Evolutionary conservation across 345 rosid genomes (phyloP), one percentile per base, ranked within the genome.

Genomic region (Dipteronia dyeriana): DNA sequence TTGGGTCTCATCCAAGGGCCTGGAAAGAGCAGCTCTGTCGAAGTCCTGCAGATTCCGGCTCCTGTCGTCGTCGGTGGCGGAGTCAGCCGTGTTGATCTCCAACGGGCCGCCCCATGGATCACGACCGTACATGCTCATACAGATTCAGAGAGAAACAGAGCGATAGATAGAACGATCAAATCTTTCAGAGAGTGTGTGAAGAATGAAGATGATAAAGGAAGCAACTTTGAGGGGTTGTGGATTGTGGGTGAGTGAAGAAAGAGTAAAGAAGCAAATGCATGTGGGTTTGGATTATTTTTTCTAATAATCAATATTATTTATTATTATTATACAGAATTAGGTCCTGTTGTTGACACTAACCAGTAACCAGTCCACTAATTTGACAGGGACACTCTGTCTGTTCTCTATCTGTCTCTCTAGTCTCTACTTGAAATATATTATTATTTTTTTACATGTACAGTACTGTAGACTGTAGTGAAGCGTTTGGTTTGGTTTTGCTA

Each of bases 71-170:
- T 94, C 98, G 51, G 99, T 94, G 75, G 99, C 99, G 0, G 99
- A 96, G 81, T 96, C 99, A 16, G 94, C 89, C 1, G 95, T 68
- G 87, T 93, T 90, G 61, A 96, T 96, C 90, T 96, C 99, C 76
- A 96, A 85, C 0, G 99, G 95, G 4, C 98, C 99, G 0, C 99
- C 97, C 99, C 99, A 96, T 5, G 97, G 98, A 86, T 96, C 99
- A 73, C 99, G 70, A 2, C 98, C 99, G 84, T 92, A 96, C 99
- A 96, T 96, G 47, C 85, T 90, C 9, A 10, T 22, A 39, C 61
- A 16, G 34, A 47, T 51, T 51, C 22, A 23, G 29, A 20, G 63
- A 59, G 14, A 61, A 4, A 63, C 14, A 45, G 49, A 10, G 9
- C 9, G 1, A 1, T 43, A 10, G 49, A 43, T 17, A 57, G 11